phyloP scores from a whole-genome alignment of 208 protist genomes.

The Acanthamoeba sp. region DNA sequence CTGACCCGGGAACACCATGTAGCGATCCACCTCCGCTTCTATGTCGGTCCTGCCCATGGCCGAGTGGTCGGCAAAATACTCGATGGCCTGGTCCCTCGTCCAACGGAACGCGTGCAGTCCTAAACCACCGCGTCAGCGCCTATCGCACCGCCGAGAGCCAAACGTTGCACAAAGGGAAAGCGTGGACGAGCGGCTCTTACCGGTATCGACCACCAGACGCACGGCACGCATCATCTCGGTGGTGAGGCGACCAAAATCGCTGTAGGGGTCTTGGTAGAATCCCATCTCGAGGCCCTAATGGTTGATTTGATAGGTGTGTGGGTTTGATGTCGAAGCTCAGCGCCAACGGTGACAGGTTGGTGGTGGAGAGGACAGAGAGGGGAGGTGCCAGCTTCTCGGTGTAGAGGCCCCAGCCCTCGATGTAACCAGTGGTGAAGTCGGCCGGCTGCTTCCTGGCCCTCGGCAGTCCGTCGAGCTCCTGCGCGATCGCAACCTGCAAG shows the following conservation, averaged over 20 bases:
- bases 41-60: constrained; percentile 7
- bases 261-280: constrained; percentile 62
- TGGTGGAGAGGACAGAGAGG: not conserved
- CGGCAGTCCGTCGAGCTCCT: constrained; percentile 48
- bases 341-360: too few relatives aligned
- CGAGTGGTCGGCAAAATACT: constrained; percentile 71
- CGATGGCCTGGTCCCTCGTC: constrained; percentile 76
- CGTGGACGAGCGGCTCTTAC: not conserved
- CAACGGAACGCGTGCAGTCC: constrained; percentile 73
- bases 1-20: constrained; percentile 81
- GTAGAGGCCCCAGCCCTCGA: constrained; percentile 80
- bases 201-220: constrained; percentile 79
- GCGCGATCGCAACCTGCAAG: constrained; percentile 48
- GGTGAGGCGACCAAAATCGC: constrained; percentile 10
- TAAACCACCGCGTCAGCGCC: not conserved
- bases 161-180: too few relatives aligned
- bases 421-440: constrained; percentile 69
- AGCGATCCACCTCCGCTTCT: constrained; percentile 75
- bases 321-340: too few relatives aligned
- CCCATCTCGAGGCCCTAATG: not conserved
- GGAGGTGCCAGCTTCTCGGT: constrained; percentile 4
- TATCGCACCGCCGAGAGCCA: too few relatives aligned
- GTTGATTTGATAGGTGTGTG: too few relatives aligned
- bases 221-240: constrained; percentile 61
- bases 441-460: not conserved